Conservation (phyloP, 1,284 basidiomycete species). For the Grifola frondosa region DNA sequence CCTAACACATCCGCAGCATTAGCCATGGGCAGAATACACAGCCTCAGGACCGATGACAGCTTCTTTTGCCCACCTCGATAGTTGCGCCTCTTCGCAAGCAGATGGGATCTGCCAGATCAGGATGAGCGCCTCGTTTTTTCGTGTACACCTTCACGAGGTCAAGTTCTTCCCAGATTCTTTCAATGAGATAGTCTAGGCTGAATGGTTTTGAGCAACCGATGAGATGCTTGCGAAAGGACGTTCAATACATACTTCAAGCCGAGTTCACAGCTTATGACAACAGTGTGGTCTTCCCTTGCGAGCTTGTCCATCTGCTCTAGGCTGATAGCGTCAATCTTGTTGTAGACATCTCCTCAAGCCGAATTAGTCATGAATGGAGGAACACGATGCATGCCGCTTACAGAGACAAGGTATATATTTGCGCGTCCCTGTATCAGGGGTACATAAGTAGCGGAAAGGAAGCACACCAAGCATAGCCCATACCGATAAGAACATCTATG, state of each 20-base stretch:
- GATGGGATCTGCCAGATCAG: constrained; percentile 91
- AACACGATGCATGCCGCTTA: constrained; percentile 35
- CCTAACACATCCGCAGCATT: constrained; percentile 38
- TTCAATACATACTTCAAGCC: constrained; percentile 67
- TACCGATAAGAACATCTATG: constrained; percentile 93
- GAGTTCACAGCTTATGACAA: constrained; percentile 95
- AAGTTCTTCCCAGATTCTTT: constrained; percentile 88
- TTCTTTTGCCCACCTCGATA: constrained; percentile 76
- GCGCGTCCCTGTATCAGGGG: constrained; percentile 61
- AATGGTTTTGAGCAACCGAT: constrained; percentile 1
- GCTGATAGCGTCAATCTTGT: constrained; percentile 91
- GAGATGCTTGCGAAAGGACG: constrained; percentile 2
- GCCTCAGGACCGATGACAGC: no score
- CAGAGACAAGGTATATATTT: constrained; percentile 94
- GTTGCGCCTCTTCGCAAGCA: constrained; percentile 91
- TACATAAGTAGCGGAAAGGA: constrained; percentile 9
- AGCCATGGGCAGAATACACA: not conserved
- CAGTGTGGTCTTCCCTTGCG: constrained; percentile 83
- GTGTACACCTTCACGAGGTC: constrained; percentile 92
- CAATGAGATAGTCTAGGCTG: constrained; percentile 86
- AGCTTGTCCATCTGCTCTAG: constrained; percentile 89
- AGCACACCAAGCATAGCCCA: constrained; percentile 11
- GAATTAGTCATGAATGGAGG: constrained; percentile 6
- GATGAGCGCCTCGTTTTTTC: constrained; percentile 92
- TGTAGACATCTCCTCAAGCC: constrained; percentile 77